Evolutionary conservation across 768 basidiomycete genomes (phyloP), one percentile per base, ranked within the genome.

Genomic region (Mycena kentingensis): DNA sequence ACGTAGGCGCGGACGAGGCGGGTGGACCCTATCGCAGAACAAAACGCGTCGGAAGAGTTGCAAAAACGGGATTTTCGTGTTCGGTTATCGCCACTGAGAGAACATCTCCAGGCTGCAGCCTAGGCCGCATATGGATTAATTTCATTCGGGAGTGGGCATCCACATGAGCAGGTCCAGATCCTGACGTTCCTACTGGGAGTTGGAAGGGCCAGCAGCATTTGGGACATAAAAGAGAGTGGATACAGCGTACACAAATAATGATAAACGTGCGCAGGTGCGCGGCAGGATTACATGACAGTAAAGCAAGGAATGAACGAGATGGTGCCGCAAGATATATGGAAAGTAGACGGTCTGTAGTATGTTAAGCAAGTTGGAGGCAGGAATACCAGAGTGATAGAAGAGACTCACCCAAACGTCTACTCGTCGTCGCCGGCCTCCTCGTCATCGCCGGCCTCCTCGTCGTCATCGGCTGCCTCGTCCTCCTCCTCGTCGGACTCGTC

Each of bases 211-310:
- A n/a, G n/a, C n/a, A 19, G 13, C 22, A 27, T 19, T 6, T 7
- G 24, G 22, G 26, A 5, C 19, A 27, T 12, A 11, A 11, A 42
- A 24, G 19, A 5, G 26, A 25, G 24, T 11, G 25, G 26, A 38
- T 38, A 38, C 37, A 38, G 41, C 41, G 41, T 42, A 42, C 41
- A 42, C 22, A 19, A 42, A 42, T 42, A 42, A 42, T 24, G 41
- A 42, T 42, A 42, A 27, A 25, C 22, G 25, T 8, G 37, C 11
- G n/a, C n/a, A n/a, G n/a, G n/a, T n/a, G n/a, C 25, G 41, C 22
- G 19, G 36, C 41, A n/a, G 21, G 25, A 24, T 22, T 42, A 42
- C 41, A 42, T 24, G 31, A 32, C n/a, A n/a, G n/a, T 32, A 8
- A 32, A 32, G 31, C 31, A 32, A 42, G 21, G 12, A 11, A 24